Conservation (phyloP, 2,329 filamentous ascomycete genomes). For the Lachnellula subtilissima region DNA sequence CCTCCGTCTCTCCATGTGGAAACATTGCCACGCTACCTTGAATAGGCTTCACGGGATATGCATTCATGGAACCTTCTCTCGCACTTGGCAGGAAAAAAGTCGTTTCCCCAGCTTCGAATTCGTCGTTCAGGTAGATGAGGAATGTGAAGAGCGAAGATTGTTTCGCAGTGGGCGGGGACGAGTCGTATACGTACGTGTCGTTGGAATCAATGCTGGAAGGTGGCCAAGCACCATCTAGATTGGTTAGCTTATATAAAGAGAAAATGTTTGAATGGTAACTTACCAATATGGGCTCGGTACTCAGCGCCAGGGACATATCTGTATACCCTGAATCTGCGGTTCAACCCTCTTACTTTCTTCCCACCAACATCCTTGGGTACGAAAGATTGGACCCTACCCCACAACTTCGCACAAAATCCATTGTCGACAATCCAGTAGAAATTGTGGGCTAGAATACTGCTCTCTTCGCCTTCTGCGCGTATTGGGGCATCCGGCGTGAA, state of each 20-base stretch:
- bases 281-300: constrained; percentile 61
- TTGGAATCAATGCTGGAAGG: constrained; percentile 56
- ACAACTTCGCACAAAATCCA: constrained; percentile 58
- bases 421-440: constrained; percentile 68
- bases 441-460: constrained; percentile 64
- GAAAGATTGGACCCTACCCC: constrained; percentile 54
- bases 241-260: not conserved
- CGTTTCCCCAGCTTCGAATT: constrained; percentile 67
- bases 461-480: constrained; percentile 55
- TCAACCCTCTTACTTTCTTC: constrained; percentile 56
- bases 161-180: constrained; percentile 52
- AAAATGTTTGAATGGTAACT: constrained; percentile 4
- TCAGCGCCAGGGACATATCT: constrained; percentile 69
- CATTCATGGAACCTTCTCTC: constrained; percentile 61
- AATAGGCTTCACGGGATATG: constrained; percentile 62
- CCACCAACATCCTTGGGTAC: constrained; percentile 53
- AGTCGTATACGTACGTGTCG: constrained; percentile 57
- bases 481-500: constrained; percentile 66
- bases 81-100: constrained; percentile 65
- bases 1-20: constrained; percentile 62
- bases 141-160: constrained; percentile 68
- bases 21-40: constrained; percentile 67
- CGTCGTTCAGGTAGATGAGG: constrained; percentile 65
- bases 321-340: constrained; percentile 66
- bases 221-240: constrained; percentile 62